These are phyloP conservation scores for Penicilliopsis zonata DNA, from an alignment of 495 filamentous ascomycete species.

Conservation along the genomic window DNA sequence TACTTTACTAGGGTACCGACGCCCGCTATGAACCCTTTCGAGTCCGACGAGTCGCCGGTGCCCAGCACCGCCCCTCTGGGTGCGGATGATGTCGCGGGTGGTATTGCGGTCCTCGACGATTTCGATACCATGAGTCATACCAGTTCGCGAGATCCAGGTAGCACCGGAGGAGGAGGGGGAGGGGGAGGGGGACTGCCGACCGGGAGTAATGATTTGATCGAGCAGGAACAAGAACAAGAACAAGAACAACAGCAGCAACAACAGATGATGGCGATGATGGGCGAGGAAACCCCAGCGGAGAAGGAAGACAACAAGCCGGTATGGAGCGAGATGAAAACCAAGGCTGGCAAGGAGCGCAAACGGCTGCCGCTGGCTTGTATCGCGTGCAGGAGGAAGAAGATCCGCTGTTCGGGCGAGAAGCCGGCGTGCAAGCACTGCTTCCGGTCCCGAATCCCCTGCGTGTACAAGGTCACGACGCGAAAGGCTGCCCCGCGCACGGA, in stretches of 20 bases:
- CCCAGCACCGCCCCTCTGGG: slow-evolving; percentile 12
- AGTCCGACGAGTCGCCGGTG: slow-evolving; percentile 26
- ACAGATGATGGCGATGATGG: too few species aligned
- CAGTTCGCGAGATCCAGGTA: slow-evolving; percentile 30
- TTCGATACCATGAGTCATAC: slow-evolving; percentile 32
- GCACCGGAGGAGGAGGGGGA: not conserved
- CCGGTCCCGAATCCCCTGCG: slow-evolving; percentile 84
- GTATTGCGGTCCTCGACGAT: slow-evolving; percentile 20
- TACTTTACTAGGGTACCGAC: slow-evolving; percentile 27
- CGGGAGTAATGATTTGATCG: too few species aligned
- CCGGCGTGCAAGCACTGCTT: slow-evolving; percentile 96
- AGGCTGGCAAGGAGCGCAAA: slow-evolving; percentile 94
- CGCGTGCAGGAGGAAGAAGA: slow-evolving; percentile 93
- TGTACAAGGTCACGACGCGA: slow-evolving; percentile 94
- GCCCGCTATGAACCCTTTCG: slow-evolving; percentile 33
- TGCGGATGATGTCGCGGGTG: slow-evolving; percentile 19
- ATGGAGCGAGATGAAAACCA: slow-evolving; percentile 97
- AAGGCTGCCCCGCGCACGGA: slow-evolving; percentile 95
- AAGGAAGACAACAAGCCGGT: slow-evolving; percentile 41
- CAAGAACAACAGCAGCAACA: too few species aligned
- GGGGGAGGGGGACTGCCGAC: too few species aligned
- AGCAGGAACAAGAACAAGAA: too few species aligned
- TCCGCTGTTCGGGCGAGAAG: slow-evolving; percentile 94
- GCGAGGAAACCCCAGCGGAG: slow-evolving; percentile 40
- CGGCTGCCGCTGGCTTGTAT: slow-evolving; percentile 90